These are phyloP conservation scores for Gillenia trifoliata DNA, from an alignment of 306 rosid genomes.

Conservation along the genomic window DNA sequence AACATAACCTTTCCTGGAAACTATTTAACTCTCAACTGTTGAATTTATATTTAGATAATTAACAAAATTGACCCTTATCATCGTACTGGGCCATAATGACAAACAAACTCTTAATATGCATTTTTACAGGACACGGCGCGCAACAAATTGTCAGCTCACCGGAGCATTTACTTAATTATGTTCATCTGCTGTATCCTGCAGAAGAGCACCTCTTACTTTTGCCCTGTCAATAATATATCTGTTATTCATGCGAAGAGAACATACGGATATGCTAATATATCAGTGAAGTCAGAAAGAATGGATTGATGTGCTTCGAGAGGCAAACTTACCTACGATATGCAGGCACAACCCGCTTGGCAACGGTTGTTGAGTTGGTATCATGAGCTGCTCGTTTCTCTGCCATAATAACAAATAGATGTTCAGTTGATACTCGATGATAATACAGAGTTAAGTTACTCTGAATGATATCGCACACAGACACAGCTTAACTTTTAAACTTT, in stretches of 20 bases:
- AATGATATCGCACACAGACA: background rate
- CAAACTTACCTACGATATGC: conserved; percentile 52
- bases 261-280: background rate
- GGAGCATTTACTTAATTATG: conserved; percentile 16
- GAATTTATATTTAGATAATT: background rate
- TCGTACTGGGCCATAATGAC: too few species aligned
- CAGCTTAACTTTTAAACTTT: background rate
- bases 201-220: conserved; percentile 66
- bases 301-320: background rate
- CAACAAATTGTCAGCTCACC: background rate
- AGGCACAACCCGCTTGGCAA: conserved; percentile 57
- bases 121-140: background rate
- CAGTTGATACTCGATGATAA: background rate
- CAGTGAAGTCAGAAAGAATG: background rate
- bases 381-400: conserved; percentile 45
- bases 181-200: conserved; percentile 53
- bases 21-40: background rate
- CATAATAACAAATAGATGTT: background rate
- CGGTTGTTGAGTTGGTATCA: conserved; percentile 33
- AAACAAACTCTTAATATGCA: background rate
- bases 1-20: background rate
- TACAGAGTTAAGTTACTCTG: background rate
- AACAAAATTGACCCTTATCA: too few species aligned
- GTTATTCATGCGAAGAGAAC: conserved; percentile 2
- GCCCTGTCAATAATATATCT: conserved; percentile 43